Base-by-base conservation (phyloP, 2,329 filamentous ascomycete species). In the Aspergillus vadensis region DNA sequence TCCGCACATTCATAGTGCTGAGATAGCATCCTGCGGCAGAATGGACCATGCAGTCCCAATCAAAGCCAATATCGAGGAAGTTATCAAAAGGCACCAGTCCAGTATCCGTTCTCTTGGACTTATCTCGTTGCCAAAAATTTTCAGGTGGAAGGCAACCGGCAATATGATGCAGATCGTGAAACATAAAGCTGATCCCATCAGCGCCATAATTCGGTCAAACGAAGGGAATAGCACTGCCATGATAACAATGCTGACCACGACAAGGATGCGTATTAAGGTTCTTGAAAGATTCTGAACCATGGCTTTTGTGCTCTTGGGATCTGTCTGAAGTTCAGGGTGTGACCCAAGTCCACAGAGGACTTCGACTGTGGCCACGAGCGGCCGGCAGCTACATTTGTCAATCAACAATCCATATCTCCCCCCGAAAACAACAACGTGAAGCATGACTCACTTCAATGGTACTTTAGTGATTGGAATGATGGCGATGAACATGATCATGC, bases 381-480 rank as follows among this genome's bases (percentile, higher is more conserved):
- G 95, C 2, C 93, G 89, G 8, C 91, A 89, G 73, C 83, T 85
- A 57, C 63, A 63, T 23, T 30, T 25, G 64, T 76, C 56, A 76
- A 69, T 58, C 9, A 57, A 38, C 14, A 12, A 9, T 27, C 32
- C 5, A 17, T 14, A 39, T 17, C n/a, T 43, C 4, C 19, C 19
- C 36, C 32, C 7, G 8, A 6, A n/a, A n/a, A 25, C 14, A 14
- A n/a, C 19, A 27, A 17, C 25, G 17, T 14, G 27, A 30, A 27
- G 12, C 14, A 23, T n/a, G 6, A 74, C 76, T 74, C 73, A 83
- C 76, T 93, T 96, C 38, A 97, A 82, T 0, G 93, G 92, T n/a
- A 97, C 88, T 77, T 99, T 99, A 38, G 94, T 97, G 55, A 99
- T 81, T 0, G 94, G 95, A 65, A 98, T 97, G 72, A 97, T 92